Evolutionary conservation across 1,139 yeast genomes (phyloP).

Genomic region (Geotrichum armillariae): DNA sequence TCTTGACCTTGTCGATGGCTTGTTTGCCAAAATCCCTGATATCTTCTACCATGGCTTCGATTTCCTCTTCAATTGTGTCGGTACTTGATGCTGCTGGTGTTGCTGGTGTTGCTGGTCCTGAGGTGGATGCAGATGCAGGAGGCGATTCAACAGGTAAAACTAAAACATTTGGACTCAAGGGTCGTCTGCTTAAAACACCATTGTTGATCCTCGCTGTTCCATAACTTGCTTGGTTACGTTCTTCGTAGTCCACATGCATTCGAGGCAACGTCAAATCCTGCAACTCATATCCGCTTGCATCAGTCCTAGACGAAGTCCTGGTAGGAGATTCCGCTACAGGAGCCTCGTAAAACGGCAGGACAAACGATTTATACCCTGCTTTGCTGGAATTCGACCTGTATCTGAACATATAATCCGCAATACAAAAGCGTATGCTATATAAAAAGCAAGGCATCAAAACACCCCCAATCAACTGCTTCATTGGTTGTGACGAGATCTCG

Average conservation of each 20-base stretch:
- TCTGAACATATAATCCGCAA: slow-evolving; percentile 19
- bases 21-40: slow-evolving; percentile 16
- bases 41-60: slow-evolving; percentile 20
- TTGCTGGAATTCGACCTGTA: slow-evolving; percentile 5
- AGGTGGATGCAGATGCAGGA: neutral
- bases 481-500: neutral
- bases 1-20: slow-evolving; percentile 11
- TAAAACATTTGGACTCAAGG: neutral
- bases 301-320: neutral
- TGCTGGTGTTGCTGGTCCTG: neutral
- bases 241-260: neutral
- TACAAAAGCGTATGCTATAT: slow-evolving; percentile 14
- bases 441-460: slow-evolving; percentile 19
- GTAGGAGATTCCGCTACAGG: neutral
- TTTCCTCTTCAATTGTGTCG: slow-evolving; percentile 17
- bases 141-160: neutral
- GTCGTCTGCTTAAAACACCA: slow-evolving; percentile 2
- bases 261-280: neutral
- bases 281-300: neutral
- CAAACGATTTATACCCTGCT: neutral
- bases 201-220: slow-evolving; percentile 2
- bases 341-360: neutral
- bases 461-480: slow-evolving; percentile 3
- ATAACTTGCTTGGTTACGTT: neutral
- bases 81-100: neutral